phyloP scores from a whole-genome alignment of 768 basidiomycete species.

The Psilocybe cyanescens region DNA sequence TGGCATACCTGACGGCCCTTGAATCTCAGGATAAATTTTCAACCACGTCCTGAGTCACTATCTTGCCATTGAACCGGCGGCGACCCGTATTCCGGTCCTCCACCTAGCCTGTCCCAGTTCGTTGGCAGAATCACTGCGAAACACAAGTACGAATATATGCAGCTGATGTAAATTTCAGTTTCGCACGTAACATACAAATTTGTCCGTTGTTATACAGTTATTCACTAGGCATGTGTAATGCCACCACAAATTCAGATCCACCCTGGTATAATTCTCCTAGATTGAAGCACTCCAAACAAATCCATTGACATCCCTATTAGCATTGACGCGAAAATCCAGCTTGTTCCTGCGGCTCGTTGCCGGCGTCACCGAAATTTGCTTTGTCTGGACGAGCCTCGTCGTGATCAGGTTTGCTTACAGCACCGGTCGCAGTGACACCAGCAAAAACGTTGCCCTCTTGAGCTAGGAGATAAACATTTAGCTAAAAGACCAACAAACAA shows the following conservation, averaged over 20 bases:
- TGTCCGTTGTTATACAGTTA: not conserved
- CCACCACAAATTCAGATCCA: not conserved
- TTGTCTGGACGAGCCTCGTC: slow-evolving; percentile 44
- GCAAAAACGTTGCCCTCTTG: slow-evolving; percentile 31
- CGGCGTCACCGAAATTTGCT: slow-evolving; percentile 40
- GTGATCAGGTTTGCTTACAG: slow-evolving; percentile 39
- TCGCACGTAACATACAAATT: not conserved
- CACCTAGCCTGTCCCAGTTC: too few species aligned
- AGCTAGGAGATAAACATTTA: slow-evolving; percentile 12
- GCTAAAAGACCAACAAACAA: not conserved
- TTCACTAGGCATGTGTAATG: not conserved
- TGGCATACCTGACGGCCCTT: too few species aligned
- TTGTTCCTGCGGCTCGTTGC: slow-evolving; percentile 28
- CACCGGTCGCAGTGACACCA: slow-evolving; percentile 20
- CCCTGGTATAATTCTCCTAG: not conserved
- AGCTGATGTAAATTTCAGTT: too few species aligned
- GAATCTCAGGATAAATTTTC: slow-evolving; percentile 7
- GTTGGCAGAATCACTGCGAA: too few species aligned
- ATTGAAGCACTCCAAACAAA: too few species aligned
- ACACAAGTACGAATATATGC: too few species aligned
- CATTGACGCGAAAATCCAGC: slow-evolving; percentile 44
- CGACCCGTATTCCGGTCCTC: too few species aligned
- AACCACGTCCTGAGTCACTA: not conserved
- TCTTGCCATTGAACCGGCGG: not conserved
- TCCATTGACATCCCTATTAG: slow-evolving; percentile 17